Base-by-base conservation (phyloP, 495 filamentous ascomycete species). In the Paragyromitra xinjiangensis region DNA sequence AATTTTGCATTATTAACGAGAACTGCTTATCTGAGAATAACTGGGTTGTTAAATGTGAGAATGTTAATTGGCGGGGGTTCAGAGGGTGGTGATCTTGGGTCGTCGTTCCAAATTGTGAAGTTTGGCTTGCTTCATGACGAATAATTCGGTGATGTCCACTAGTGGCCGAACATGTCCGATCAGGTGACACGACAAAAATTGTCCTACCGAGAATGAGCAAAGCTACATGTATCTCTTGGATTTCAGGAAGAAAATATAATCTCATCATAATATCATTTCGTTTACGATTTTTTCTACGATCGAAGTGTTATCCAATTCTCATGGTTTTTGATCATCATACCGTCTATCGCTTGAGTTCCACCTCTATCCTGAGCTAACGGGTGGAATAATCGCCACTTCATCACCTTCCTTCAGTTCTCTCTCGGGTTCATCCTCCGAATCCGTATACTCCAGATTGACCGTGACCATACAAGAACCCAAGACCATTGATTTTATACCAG, bases 301-400 rank as follows among this genome's bases (percentile, higher is more conserved):
- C 19, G 45, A 5, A 19, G 6, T 34, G 11, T 37, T 61, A 14
- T 37, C 9, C 26, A 40, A 6, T 24, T 11, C 22, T 19, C 19
- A 19, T 29, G n/a, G 34, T 19, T 8, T 56, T 12, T 16, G 34
- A 22, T 24, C 9, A 44, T 42, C 2, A 11, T 11, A 9, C 14
- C 4, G 51, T 51, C 26, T 29, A 48, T 19, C 24, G 44, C 40
- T 45, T 6, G 29, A 34, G 29, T 11, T 58, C 22, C 24, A 2
- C 34, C 51, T 34, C 51, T 80, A 91, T 24, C 93, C 93, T 48
- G 92, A 92, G 86, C 95, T 98, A 64, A 98, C 95, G n/a, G 95
- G 95, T 40, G 95, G 95, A 75, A 99, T 98, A 58, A 99, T 91
- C 11, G 92, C 96, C 58, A 98, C 93, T 84, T 99, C 95, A 79